Base-by-base conservation (phyloP, 2,329 filamentous ascomycete genomes). In the Ophiostoma novo-ulmi region DNA sequence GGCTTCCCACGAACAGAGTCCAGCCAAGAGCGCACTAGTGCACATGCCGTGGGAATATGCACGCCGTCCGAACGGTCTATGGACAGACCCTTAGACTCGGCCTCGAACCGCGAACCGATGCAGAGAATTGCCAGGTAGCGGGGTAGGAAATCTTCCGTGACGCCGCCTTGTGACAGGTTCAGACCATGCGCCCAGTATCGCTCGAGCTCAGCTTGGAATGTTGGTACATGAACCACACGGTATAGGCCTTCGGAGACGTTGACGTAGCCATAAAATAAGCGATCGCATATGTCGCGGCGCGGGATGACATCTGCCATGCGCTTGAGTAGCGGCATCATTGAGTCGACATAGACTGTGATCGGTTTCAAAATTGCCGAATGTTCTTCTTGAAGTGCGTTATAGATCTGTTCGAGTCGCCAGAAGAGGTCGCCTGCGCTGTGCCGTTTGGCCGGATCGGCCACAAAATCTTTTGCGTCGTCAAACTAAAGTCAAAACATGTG, bases 231-330 rank as follows among this genome's bases (percentile, higher is more conserved):
- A 2, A 87, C 76, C 39, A 86, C 81, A 41, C 85, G 82, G 72
- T 85, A 87, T 11, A 86, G 80, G 4, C 81, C 83, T 74, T 87
- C 85, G 11, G 82, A 83, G 1, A 82, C 81, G 52, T 80, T 80
- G 69, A 86, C 79, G 73, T 87, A 87, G 1, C 81, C 78, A 8
- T 80, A 77, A 3, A 87, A 74, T 3, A 87, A 79, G 17, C 81
- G 80, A 74, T 86, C 84, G 76, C 85, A 87, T 10, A 85, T 81
- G 0, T 78, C 71, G 75, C 81, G 73, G 41, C 80, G 82, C 0
- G 85, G 85, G 22, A 87, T 75, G 17, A 87, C 85, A 71, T 87
- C 85, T 39, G 80, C 81, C 85, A 87, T 87, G 66, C 85, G 83
- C 76, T 85, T 85, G 71, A 82, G 82, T 2, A 87, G 80, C 0